phyloP scores from a whole-genome alignment of 768 basidiomycete species.

The Scleroderma citrinum region DNA sequence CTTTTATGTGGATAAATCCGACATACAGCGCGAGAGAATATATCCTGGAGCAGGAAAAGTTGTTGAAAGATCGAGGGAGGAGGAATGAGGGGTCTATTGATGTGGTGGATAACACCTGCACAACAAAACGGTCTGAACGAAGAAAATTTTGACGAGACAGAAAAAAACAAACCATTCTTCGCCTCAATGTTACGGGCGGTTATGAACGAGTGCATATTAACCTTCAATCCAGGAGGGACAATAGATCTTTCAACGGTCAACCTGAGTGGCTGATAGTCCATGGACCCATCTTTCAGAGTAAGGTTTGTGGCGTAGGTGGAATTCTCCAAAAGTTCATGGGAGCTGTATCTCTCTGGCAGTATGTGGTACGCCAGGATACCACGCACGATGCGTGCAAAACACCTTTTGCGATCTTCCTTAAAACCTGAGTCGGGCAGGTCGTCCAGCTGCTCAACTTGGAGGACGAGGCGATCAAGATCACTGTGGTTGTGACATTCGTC shows the following conservation, averaged over 20 bases:
- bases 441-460: conserved; percentile 32
- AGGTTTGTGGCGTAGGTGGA: conserved; percentile 49
- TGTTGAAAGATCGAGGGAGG: conserved; percentile 47
- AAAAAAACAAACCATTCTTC: conserved; percentile 41
- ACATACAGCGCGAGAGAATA: conserved; percentile 47
- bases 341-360: conserved; percentile 36
- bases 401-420: conserved; percentile 46
- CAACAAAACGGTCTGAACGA: not conserved
- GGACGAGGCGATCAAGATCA: conserved; percentile 8
- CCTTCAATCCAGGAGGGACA: conserved; percentile 29
- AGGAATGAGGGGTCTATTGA: conserved; percentile 51
- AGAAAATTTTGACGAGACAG: not conserved
- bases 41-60: conserved; percentile 35
- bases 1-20: not conserved
- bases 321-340: conserved; percentile 41
- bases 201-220: conserved; percentile 49
- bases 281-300: conserved; percentile 33
- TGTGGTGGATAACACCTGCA: conserved; percentile 45
- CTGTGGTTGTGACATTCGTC: conserved; percentile 4
- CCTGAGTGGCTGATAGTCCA: conserved; percentile 42
- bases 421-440: conserved; percentile 37
- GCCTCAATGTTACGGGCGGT: conserved; percentile 37
- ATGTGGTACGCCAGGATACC: conserved; percentile 55
- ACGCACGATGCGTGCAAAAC: conserved; percentile 48
- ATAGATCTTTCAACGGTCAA: conserved; percentile 32